phyloP scores from a whole-genome alignment of 169 alveolate genomes.

The Eimeria sp. region DNA sequence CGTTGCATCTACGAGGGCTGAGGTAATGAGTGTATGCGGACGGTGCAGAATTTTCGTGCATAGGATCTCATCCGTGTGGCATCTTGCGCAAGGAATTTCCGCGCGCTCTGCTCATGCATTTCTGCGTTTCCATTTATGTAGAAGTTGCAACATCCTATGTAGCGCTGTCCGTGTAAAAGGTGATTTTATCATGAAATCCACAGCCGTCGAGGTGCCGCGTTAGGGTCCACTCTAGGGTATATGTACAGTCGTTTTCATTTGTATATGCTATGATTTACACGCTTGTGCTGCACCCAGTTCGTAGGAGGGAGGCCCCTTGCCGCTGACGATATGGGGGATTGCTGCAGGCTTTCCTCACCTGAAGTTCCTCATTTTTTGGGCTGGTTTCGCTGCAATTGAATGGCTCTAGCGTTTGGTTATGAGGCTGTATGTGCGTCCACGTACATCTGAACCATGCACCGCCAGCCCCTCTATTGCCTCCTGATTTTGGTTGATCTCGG shows the following conservation, averaged over 20 bases:
- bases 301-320: not conserved
- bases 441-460: not conserved
- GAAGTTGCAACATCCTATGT: not conserved
- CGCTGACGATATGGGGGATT: not conserved
- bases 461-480: not conserved
- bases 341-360: not conserved
- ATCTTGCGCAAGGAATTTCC: not conserved
- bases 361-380: not conserved
- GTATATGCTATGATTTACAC: not conserved
- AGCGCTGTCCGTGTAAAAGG: not conserved
- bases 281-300: not conserved
- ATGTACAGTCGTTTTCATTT: not conserved
- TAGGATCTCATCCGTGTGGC: not conserved
- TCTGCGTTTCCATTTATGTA: not conserved
- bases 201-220: not conserved
- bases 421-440: not conserved
- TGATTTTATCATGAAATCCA: not conserved
- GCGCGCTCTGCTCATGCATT: not conserved
- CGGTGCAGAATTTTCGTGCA: too few species aligned
- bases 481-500: not conserved
- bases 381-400: not conserved
- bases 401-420: not conserved
- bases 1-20: not conserved
- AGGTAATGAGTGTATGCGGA: not conserved
- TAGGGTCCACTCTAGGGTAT: not conserved